Evolutionary conservation across 1,284 basidiomycete genomes (phyloP), one percentile per base, ranked within the genome.

Genomic region (Coniophora puteana): DNA sequence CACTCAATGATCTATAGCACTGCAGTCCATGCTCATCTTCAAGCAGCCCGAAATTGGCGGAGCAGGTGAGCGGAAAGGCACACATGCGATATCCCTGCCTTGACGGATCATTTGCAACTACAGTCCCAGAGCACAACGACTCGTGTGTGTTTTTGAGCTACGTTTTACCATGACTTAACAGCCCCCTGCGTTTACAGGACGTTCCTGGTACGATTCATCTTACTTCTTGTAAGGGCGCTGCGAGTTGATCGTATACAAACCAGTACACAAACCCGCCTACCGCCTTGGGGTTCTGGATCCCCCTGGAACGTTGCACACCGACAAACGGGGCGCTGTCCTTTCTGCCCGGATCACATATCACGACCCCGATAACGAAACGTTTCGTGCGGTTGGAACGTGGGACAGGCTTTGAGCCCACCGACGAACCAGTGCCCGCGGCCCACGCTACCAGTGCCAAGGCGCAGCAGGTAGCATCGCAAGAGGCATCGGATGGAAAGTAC

Each of bases 221-320:
- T 8, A 11, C 16, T 29, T 17, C 8, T 32, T 29, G 16, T 11
- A 25, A 22, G n/a, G 17, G 17, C 10, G 21, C 29, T 16, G 36
- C 41, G 24, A 34, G 38, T 36, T 38, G 22, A 45, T 28, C 27
- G 28, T 26, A 25, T 22, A 26, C 34, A 30, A n/a, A n/a, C n/a
- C 50, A 92, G 92, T 97, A 95, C 62, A 97, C 93, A 4, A 72
- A 89, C 36, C 94, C 95, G 7, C 91, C 91, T 0, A 83, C 80
- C 5, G 94, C 95, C 0, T 72, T 98, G 5, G 95, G 95, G 0
- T 91, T 93, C 58, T 99, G 95, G 95, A 89, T 97, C 44, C 90
- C 94, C 0, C 68, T 98, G 16, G 94, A 98, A 59, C 77, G 80
- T 47, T 94, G 92, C 58, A 93, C 90, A 5, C 62, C 78, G 1